Base-by-base conservation (phyloP, 306 rosid genomes). In the Castanea sativa region DNA sequence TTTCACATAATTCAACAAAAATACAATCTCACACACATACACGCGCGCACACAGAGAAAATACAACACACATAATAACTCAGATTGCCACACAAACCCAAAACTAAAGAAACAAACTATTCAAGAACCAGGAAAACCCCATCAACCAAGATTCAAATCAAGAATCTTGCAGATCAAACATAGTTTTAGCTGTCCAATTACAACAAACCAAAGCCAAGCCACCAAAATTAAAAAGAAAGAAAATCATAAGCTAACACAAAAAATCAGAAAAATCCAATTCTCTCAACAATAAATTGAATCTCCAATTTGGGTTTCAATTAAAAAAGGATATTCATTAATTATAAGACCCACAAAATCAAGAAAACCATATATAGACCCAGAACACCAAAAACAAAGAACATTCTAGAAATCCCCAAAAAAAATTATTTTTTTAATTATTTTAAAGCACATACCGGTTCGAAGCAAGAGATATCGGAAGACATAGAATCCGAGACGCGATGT, bases 381-480 rank as follows among this genome's bases (percentile, higher is more conserved):
- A 43, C 55, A 69, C 2, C n/a, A 85, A 29, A 23, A 77, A 69
- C 61, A 49, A 78, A 71, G 71, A 4, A 76, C 9, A 61, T 16
- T 51, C 67, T 35, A 65, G 38, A 55, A 27, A 49, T 60, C 4
- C 19, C 0, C 3, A 59, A 33, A 20, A 27, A 32, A 70, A 20
- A 41, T 4, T 71, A 20, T 10, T 13, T 3, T 21, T 14, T 6
- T 12, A 67, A 9, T 8, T 3, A 29, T 3, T 3, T 4, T 15
- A 20, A 61, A 59, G 1, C 12, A 35, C 61, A 58, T 16, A 88
- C 80, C 67, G 83, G 72, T 58, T 78, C 84, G 57, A 80, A 79
- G 73, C 57, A 69, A 53, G 90, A 59, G 1, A 72, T 73, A 21
- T 78, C 85, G 33, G 81, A 2, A 6, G 75, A 55, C 13, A 73